Conservation (phyloP, 768 basidiomycete species). For the Mrakia hoshinonis region DNA sequence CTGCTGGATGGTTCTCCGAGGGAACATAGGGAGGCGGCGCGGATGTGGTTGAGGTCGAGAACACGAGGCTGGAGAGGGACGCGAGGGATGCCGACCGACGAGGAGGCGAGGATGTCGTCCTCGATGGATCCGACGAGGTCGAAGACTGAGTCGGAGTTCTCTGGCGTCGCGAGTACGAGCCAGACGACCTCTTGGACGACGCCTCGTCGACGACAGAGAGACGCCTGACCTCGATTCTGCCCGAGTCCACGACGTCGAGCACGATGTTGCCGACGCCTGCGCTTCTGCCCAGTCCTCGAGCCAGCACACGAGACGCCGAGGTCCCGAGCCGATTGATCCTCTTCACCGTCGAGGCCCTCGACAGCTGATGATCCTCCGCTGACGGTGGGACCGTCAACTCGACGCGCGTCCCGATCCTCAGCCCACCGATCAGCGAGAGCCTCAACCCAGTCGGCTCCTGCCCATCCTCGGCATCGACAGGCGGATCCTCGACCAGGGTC, state of each 20-base stretch:
- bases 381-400: slow-evolving; percentile 18
- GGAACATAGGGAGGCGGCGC: background rate
- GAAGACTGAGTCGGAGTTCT: background rate
- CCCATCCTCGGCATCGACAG: background rate
- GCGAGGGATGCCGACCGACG: slow-evolving; percentile 7
- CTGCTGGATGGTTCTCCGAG: background rate
- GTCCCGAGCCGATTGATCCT: slow-evolving; percentile 10
- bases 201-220: background rate
- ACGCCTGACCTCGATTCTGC: background rate
- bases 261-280: slow-evolving; percentile 8
- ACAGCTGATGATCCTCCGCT: too few relatives aligned
- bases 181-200: background rate
- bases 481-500: background rate
- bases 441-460: background rate
- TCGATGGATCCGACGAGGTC: background rate
- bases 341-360: background rate
- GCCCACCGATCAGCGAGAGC: background rate
- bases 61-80: slow-evolving; percentile 9
- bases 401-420: slow-evolving; percentile 13
- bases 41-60: background rate
- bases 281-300: slow-evolving; percentile 14
- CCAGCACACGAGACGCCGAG: background rate
- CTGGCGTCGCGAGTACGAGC: background rate
- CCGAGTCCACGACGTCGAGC: background rate
- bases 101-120: background rate